Conservation (phyloP, 768 basidiomycete species). For the Tubosaeta sp. region DNA sequence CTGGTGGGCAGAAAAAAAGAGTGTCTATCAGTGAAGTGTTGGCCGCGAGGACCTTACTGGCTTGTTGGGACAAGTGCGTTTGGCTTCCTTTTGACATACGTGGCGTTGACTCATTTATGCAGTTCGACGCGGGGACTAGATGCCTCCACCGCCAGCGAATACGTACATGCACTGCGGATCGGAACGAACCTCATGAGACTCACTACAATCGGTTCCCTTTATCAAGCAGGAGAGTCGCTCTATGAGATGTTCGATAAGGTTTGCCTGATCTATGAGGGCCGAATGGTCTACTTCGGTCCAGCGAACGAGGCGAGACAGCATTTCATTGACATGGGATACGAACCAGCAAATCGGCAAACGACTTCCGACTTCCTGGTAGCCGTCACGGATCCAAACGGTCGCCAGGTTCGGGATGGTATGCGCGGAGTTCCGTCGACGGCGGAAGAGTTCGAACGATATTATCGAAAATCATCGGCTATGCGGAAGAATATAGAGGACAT, state of each 20-base stretch:
- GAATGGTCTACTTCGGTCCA: slow-evolving; percentile 58
- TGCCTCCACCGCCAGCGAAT: slow-evolving; percentile 70
- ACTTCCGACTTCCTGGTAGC: slow-evolving; percentile 58
- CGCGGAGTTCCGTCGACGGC: slow-evolving; percentile 40
- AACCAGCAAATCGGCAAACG: slow-evolving; percentile 54
- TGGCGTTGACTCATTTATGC: slow-evolving; percentile 43
- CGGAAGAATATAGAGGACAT: slow-evolving; percentile 45
- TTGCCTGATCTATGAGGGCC: slow-evolving; percentile 56
- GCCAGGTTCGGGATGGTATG: slow-evolving; percentile 38
- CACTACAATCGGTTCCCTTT: slow-evolving; percentile 75
- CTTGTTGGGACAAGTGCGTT: slow-evolving; percentile 70
- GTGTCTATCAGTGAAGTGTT: slow-evolving; percentile 74
- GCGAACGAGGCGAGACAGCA: slow-evolving; percentile 51
- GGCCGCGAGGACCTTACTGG: slow-evolving; percentile 66
- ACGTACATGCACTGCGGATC: slow-evolving; percentile 64
- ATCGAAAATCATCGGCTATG: slow-evolving; percentile 38
- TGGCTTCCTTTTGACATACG: slow-evolving; percentile 13
- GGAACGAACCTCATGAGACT: slow-evolving; percentile 51
- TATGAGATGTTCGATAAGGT: slow-evolving; percentile 71
- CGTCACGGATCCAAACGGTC: slow-evolving; percentile 62
- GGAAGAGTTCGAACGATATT: slow-evolving; percentile 53
- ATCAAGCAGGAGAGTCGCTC: slow-evolving; percentile 75
- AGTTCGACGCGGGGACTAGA: slow-evolving; percentile 71
- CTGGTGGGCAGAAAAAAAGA: slow-evolving; percentile 78
- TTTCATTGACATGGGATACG: slow-evolving; percentile 55